Evolutionary conservation across 495 filamentous ascomycete species (phyloP).

Genomic region (Diplogelasinospora grovesii): DNA sequence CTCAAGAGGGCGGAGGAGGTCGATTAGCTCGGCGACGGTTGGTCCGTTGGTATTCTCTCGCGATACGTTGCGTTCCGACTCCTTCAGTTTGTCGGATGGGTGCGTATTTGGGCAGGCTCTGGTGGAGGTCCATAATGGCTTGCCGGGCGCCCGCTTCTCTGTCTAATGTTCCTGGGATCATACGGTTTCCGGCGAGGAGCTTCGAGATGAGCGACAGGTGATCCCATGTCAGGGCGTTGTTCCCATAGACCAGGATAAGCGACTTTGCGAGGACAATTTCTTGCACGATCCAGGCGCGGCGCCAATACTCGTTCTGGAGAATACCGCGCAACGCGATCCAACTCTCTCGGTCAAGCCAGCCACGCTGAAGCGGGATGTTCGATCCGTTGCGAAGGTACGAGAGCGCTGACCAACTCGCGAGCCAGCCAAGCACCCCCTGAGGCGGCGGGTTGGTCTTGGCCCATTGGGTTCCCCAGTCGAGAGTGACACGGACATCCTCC

Average conservation of each 20-base stretch:
- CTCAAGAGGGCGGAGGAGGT: constrained; percentile 1
- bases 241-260: constrained; percentile 1
- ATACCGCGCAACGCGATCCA: background rate
- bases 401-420: background rate
- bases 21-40: background rate
- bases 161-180: background rate
- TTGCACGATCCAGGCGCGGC: constrained; percentile 3
- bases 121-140: background rate
- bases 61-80: background rate
- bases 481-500: background rate
- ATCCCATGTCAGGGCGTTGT: background rate
- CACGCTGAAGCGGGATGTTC: background rate
- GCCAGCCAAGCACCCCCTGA: background rate
- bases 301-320: constrained; percentile 2
- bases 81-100: constrained; percentile 1
- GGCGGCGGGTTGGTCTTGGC: background rate
- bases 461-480: background rate
- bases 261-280: constrained; percentile 3
- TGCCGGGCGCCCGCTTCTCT: background rate
- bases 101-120: background rate
- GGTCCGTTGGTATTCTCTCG: background rate
- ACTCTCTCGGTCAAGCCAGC: constrained; percentile 2
- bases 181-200: background rate
- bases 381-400: background rate
- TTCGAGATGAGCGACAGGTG: constrained; percentile 1